Conservation (phyloP, 1,284 basidiomycete genomes). For the Boletellus dicymbophilus region DNA sequence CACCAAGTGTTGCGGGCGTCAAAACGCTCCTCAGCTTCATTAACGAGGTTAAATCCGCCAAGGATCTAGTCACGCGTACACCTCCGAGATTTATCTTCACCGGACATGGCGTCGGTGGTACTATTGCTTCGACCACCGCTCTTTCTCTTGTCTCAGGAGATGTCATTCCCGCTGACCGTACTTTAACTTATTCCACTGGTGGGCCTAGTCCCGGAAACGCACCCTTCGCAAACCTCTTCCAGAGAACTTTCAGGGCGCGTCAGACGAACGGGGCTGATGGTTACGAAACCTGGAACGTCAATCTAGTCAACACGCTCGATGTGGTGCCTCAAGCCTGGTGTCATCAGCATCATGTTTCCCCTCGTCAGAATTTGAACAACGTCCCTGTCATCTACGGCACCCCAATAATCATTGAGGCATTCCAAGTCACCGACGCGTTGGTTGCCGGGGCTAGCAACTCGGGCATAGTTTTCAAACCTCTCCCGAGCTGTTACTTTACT, state of each 20-base stretch:
- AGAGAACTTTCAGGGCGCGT: slow-evolving; percentile 1
- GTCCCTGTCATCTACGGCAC: slow-evolving; percentile 15
- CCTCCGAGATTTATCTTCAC: slow-evolving; percentile 9
- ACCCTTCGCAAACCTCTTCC: slow-evolving; percentile 14
- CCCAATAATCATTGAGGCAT: not conserved
- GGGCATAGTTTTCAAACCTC: slow-evolving; percentile 8
- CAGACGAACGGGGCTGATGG: not conserved
- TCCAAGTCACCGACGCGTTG: not conserved
- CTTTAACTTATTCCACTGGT: slow-evolving; percentile 7
- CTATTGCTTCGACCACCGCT: slow-evolving; percentile 8
- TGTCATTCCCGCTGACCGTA: not conserved
- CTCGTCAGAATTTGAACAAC: slow-evolving; percentile 13
- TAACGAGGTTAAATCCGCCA: not conserved
- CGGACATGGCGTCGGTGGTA: slow-evolving; percentile 13
- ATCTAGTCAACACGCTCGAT: slow-evolving; percentile 18
- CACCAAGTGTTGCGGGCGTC: not conserved
- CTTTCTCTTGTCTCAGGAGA: slow-evolving; percentile 10
- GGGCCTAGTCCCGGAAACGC: slow-evolving; percentile 12
- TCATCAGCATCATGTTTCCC: not conserved
- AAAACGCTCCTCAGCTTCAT: slow-evolving; percentile 3
- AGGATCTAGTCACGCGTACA: not conserved
- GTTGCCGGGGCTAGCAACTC: not conserved
- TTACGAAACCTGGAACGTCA: slow-evolving; percentile 20
- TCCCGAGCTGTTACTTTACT: slow-evolving; percentile 8
- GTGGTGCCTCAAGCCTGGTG: slow-evolving; percentile 17